phyloP scores from a whole-genome alignment of 805 yeast species.

The Komagataella populi region DNA sequence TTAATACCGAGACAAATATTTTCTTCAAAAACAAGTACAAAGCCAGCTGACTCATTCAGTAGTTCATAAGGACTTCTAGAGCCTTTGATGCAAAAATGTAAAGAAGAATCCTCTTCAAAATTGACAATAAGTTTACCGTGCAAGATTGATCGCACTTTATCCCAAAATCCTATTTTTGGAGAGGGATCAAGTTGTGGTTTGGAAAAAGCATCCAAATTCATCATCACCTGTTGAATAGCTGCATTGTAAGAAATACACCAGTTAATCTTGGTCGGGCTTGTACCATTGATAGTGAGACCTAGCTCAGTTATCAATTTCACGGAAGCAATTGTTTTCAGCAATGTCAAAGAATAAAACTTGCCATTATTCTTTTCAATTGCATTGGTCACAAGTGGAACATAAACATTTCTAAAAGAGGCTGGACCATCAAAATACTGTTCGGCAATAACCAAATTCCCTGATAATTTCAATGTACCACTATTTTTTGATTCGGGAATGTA shows the following conservation, averaged over 20 bases:
- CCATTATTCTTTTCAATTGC: constrained; percentile 22
- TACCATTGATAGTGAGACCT: constrained; percentile 38
- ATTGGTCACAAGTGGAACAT: constrained; percentile 45
- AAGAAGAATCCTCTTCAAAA: constrained; percentile 34
- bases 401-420: constrained; percentile 42
- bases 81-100: constrained; percentile 57
- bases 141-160: constrained; percentile 59
- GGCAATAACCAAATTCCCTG: constrained; percentile 56
- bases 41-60: constrained; percentile 60
- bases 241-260: constrained; percentile 86
- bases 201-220: constrained; percentile 68
- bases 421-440: constrained; percentile 44
- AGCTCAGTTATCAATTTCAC: constrained; percentile 60
- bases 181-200: constrained; percentile 89
- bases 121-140: constrained; percentile 54
- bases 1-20: constrained; percentile 49
- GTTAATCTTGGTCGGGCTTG: constrained; percentile 47
- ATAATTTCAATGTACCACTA: constrained; percentile 18
- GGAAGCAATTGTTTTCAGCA: constrained; percentile 66
- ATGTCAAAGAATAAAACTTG: constrained; percentile 37
- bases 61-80: constrained; percentile 68
- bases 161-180: constrained; percentile 84
- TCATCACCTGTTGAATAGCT: constrained; percentile 68
- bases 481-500: constrained; percentile 39
- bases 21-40: constrained; percentile 57